Evolutionary conservation across 164 flowering plant species (phyloP).

Genomic region (Chimonanthus praecox): DNA sequence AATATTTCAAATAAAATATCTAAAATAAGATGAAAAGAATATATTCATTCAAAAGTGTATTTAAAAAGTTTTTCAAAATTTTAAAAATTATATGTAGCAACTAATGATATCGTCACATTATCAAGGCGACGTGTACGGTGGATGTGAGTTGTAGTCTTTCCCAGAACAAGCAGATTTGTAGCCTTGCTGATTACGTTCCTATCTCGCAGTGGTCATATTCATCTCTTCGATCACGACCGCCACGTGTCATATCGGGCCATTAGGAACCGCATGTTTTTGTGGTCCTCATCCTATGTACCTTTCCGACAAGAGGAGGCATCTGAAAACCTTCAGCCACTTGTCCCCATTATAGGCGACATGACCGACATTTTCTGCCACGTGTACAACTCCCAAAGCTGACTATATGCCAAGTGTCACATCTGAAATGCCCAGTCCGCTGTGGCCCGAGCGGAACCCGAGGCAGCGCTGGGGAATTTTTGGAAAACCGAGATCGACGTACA

Average conservation of each 20-base stretch:
- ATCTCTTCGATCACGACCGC: not conserved
- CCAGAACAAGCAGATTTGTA: too few species aligned
- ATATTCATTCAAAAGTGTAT: too few species aligned
- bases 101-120: too few species aligned
- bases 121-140: too few species aligned
- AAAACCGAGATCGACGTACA: not conserved
- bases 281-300: not conserved
- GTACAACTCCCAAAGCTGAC: not conserved
- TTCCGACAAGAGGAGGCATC: not conserved
- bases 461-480: not conserved
- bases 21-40: too few species aligned
- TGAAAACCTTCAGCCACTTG: not conserved
- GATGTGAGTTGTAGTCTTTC: too few species aligned
- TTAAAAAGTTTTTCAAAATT: too few species aligned
- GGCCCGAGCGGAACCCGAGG: not conserved
- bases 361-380: conserved; percentile 1
- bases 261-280: too few species aligned
- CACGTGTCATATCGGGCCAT: not conserved
- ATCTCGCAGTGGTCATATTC: not conserved
- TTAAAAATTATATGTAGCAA: too few species aligned
- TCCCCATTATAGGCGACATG: not conserved
- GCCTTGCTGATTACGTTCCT: not conserved
- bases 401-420: not conserved
- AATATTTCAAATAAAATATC: too few species aligned
- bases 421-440: not conserved